These are phyloP conservation scores for Ganoderma sinense DNA, from an alignment of 1,284 basidiomycete species.

Conservation along the genomic window DNA sequence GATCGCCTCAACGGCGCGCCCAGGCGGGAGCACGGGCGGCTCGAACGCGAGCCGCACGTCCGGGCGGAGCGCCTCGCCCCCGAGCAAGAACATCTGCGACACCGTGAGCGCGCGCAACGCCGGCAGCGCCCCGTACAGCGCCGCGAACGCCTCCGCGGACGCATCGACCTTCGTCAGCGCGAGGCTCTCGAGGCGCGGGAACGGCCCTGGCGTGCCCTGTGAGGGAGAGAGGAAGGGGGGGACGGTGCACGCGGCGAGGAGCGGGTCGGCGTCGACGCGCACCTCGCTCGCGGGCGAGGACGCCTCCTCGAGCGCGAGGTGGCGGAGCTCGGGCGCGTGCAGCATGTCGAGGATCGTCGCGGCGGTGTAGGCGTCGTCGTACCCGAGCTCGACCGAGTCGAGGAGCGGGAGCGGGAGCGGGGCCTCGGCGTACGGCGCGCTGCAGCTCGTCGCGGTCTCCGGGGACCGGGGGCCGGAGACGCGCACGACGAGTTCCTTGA, in stretches of 20 bases:
- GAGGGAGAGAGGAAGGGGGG: no score
- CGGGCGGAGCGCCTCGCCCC: slow-evolving; percentile 17
- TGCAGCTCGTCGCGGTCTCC: neutral
- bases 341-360: slow-evolving; percentile 24
- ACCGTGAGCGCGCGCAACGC: slow-evolving; percentile 21
- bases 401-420: slow-evolving; percentile 28
- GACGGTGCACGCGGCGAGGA: slow-evolving; percentile 25
- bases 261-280: slow-evolving; percentile 22
- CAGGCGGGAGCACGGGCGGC: slow-evolving; percentile 6
- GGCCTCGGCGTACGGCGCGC: neutral
- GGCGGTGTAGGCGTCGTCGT: slow-evolving; percentile 26
- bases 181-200: slow-evolving; percentile 25
- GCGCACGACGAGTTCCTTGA: slow-evolving; percentile 26
- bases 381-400: slow-evolving; percentile 26
- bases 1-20: neutral
- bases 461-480: slow-evolving; percentile 25
- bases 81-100: slow-evolving; percentile 29
- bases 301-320: slow-evolving; percentile 26
- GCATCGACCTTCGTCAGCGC: slow-evolving; percentile 24
- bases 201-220: slow-evolving; percentile 18
- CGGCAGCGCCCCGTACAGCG: slow-evolving; percentile 26
- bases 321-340: slow-evolving; percentile 19
- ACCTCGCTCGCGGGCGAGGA: slow-evolving; percentile 24
- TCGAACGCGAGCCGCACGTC: slow-evolving; percentile 20
- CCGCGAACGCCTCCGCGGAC: slow-evolving; percentile 26